Evolutionary conservation across 495 filamentous ascomycete species (phyloP).

Genomic region (Lophiotrema nucula): DNA sequence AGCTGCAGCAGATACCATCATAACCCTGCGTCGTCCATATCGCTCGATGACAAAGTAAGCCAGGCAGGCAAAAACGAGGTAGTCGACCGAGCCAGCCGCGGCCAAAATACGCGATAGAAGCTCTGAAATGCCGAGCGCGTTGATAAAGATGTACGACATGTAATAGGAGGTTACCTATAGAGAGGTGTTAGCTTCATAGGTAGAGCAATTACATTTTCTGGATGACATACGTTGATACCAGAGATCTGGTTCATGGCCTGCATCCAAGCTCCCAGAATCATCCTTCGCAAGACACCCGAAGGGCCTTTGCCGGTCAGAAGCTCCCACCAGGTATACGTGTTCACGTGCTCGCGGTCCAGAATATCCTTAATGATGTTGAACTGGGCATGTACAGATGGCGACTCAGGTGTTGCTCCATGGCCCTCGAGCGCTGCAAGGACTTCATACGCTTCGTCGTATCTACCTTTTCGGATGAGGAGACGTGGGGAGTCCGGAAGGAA

Average conservation of each 20-base stretch:
- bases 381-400: constrained; percentile 31
- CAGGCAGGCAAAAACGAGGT: constrained; percentile 38
- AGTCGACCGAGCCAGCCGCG: constrained; percentile 37
- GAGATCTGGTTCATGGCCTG: constrained; percentile 39
- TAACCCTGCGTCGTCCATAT: constrained; percentile 34
- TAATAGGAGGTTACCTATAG: constrained; percentile 35
- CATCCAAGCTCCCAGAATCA: constrained; percentile 39
- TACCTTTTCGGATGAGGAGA: constrained; percentile 39
- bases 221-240: constrained; percentile 17
- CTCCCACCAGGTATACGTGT: constrained; percentile 37
- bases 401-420: constrained; percentile 25
- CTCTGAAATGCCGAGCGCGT: constrained; percentile 34
- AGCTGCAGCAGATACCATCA: constrained; percentile 37
- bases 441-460: constrained; percentile 38
- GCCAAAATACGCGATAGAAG: constrained; percentile 33
- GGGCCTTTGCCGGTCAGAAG: constrained; percentile 35
- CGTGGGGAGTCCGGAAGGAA: constrained; percentile 39
- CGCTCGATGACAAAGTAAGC: constrained; percentile 41
- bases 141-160: constrained; percentile 38
- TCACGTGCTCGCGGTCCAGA: constrained; percentile 37
- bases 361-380: constrained; percentile 41
- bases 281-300: constrained; percentile 32
- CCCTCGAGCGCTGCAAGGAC: constrained; percentile 37
- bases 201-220: not conserved
- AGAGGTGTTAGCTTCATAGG: not conserved